Evolutionary conservation across 2,329 filamentous ascomycete species (phyloP).

Genomic region (Alternaria dauci): DNA sequence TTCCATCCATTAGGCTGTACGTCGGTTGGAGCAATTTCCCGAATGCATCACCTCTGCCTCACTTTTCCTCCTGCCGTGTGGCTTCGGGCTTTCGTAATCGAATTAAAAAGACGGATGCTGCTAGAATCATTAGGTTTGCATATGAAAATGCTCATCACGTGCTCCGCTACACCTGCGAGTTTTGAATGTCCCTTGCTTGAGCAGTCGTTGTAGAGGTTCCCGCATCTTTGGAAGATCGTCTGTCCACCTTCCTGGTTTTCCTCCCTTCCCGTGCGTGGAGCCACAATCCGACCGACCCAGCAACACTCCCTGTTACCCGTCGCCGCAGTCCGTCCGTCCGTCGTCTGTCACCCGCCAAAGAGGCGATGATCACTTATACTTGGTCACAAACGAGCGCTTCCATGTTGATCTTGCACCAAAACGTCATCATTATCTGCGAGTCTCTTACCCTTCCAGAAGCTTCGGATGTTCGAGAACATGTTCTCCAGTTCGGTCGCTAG

Average conservation of each 20-base stretch:
- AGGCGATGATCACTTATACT: slow-evolving; percentile 3
- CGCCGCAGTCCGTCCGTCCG: slow-evolving; percentile 4
- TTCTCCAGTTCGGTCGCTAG: background rate
- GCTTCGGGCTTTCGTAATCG: background rate
- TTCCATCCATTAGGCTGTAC: background rate
- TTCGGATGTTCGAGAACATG: slow-evolving; percentile 1
- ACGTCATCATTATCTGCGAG: background rate
- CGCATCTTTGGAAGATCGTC: slow-evolving; percentile 2
- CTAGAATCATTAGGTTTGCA: background rate
- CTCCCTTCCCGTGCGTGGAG: background rate
- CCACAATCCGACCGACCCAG: slow-evolving; percentile 3
- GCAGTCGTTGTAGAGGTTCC: background rate
- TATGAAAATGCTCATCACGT: background rate
- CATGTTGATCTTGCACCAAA: background rate
- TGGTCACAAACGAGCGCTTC: background rate
- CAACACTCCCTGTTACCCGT: slow-evolving; percentile 3
- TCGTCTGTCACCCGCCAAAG: slow-evolving; percentile 3
- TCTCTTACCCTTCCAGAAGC: slow-evolving; percentile 2
- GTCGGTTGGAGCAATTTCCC: slow-evolving; percentile 7
- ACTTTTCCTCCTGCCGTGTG: background rate
- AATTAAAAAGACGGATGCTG: background rate
- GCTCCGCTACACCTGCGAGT: slow-evolving; percentile 1
- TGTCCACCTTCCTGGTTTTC: background rate
- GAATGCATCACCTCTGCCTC: background rate
- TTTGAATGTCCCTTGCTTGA: background rate